phyloP scores from a whole-genome alignment of 2,329 filamentous ascomycete genomes.

The Trichoderma gracile region DNA sequence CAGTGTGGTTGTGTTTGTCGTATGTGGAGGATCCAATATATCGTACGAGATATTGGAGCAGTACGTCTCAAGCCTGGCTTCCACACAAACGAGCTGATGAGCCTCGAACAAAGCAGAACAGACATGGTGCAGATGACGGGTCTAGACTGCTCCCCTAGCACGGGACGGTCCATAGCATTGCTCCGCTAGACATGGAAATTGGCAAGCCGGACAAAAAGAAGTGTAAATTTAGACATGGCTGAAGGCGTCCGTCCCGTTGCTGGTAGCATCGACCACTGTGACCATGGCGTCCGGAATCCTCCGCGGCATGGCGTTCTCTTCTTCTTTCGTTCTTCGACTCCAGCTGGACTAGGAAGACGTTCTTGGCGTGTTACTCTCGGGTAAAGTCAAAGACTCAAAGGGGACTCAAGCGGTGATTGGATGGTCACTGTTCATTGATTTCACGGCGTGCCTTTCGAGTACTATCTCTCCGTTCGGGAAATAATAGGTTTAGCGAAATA shows the following conservation, averaged over 20 bases:
- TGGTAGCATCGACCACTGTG: not conserved
- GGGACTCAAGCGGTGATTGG: not conserved
- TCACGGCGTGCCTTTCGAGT: not conserved
- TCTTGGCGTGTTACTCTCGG: constrained; percentile 4
- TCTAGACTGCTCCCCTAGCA: constrained; percentile 9
- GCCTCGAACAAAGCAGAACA: not conserved
- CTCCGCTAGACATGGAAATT: not conserved
- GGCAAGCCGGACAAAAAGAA: not conserved
- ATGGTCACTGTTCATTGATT: not conserved
- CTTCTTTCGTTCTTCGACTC: not conserved
- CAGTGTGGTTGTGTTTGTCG: constrained; percentile 35
- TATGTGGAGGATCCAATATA: constrained; percentile 39
- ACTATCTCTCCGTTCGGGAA: not conserved
- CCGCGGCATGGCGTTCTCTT: not conserved
- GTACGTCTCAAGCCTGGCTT: constrained; percentile 1
- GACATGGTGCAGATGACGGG: not conserved
- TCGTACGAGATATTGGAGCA: constrained; percentile 36
- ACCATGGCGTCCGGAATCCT: not conserved
- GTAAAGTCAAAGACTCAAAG: not conserved
- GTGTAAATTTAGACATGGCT: constrained; percentile 2
- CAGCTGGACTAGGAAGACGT: not conserved
- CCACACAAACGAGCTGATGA: not conserved
- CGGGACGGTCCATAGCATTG: not conserved
- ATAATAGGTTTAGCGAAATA: not conserved
- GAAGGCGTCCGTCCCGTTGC: not conserved